Evolutionary conservation across 805 yeast genomes (phyloP).

Genomic region (Metschnikowia sp.): DNA sequence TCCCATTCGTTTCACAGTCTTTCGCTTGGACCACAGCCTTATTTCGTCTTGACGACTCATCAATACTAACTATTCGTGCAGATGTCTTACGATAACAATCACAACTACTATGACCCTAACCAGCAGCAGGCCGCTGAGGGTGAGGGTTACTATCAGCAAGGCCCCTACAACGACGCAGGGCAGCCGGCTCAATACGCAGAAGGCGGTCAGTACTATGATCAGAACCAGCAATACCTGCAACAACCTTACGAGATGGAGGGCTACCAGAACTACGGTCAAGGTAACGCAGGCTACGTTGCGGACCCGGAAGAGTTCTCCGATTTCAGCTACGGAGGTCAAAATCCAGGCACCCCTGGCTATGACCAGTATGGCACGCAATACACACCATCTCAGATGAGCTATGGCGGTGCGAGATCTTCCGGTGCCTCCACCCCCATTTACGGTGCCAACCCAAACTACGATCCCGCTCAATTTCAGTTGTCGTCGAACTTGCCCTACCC

Average conservation of each 20-base stretch:
- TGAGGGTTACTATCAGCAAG: slow-evolving; percentile 36
- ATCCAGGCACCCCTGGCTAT: slow-evolving; percentile 62
- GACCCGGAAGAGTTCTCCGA: slow-evolving; percentile 67
- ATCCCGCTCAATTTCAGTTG: slow-evolving; percentile 62
- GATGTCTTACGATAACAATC: slow-evolving; percentile 60
- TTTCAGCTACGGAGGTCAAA: slow-evolving; percentile 53
- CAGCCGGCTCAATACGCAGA: slow-evolving; percentile 30
- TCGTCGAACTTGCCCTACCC: slow-evolving; percentile 93
- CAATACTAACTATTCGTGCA: slow-evolving; percentile 22
- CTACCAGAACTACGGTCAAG: slow-evolving; percentile 37
- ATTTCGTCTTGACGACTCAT: slow-evolving; percentile 3
- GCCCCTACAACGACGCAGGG: slow-evolving; percentile 37
- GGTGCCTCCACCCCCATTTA: slow-evolving; percentile 95
- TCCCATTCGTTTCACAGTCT: background rate
- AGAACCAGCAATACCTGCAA: slow-evolving; percentile 44
- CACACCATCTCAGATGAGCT: slow-evolving; percentile 85
- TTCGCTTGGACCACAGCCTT: background rate
- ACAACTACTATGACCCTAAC: slow-evolving; percentile 39
- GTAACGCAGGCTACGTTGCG: slow-evolving; percentile 32
- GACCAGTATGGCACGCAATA: slow-evolving; percentile 68
- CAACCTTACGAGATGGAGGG: slow-evolving; percentile 49
- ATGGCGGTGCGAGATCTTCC: slow-evolving; percentile 76
- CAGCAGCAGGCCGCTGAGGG: slow-evolving; percentile 25
- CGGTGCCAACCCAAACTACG: slow-evolving; percentile 56
- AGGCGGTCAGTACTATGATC: slow-evolving; percentile 48